phyloP scores from a whole-genome alignment of 768 basidiomycete species.

The Tulasnella sp. region DNA sequence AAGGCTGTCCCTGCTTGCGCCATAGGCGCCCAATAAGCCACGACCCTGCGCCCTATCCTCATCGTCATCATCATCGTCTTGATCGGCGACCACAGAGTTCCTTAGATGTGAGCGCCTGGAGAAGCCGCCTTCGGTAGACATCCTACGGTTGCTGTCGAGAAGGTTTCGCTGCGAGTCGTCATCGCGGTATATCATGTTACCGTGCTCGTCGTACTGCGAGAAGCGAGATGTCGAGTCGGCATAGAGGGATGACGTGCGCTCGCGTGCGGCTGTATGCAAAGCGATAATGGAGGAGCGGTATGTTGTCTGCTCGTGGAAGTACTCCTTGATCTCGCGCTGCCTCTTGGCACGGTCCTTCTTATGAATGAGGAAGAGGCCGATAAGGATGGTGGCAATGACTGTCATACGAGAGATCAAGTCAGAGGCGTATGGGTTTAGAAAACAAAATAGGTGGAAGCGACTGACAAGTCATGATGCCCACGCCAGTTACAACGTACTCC shows the following conservation, averaged over 20 bases:
- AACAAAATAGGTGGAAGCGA: not conserved
- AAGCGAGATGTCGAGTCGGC: slow-evolving; percentile 1
- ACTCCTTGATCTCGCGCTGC: slow-evolving; percentile 11
- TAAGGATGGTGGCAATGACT: slow-evolving; percentile 5
- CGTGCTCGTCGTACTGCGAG: slow-evolving; percentile 16
- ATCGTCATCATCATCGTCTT: slow-evolving; percentile 7
- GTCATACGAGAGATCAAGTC: not conserved
- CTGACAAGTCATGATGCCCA: slow-evolving; percentile 11
- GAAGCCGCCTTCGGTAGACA: not conserved
- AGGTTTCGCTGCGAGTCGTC: slow-evolving; percentile 12
- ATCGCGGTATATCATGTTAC: slow-evolving; percentile 14
- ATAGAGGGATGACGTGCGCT: slow-evolving; percentile 10
- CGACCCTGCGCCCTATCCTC: slow-evolving; percentile 6
- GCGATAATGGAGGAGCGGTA: slow-evolving; percentile 15
- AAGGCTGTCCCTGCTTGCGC: not conserved
- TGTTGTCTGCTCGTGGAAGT: slow-evolving; percentile 15
- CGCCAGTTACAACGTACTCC: slow-evolving; percentile 11
- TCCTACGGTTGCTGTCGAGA: not conserved
- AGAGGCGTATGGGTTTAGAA: not conserved
- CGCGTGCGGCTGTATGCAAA: slow-evolving; percentile 15
- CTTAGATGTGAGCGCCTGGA: not conserved
- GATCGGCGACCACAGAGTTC: not conserved
- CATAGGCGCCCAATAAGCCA: not conserved
- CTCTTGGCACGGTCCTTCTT: slow-evolving; percentile 3
- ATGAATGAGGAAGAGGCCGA: slow-evolving; percentile 9